Evolutionary conservation across 768 basidiomycete species (phyloP).

Genomic region (Suillus cothurnatus): DNA sequence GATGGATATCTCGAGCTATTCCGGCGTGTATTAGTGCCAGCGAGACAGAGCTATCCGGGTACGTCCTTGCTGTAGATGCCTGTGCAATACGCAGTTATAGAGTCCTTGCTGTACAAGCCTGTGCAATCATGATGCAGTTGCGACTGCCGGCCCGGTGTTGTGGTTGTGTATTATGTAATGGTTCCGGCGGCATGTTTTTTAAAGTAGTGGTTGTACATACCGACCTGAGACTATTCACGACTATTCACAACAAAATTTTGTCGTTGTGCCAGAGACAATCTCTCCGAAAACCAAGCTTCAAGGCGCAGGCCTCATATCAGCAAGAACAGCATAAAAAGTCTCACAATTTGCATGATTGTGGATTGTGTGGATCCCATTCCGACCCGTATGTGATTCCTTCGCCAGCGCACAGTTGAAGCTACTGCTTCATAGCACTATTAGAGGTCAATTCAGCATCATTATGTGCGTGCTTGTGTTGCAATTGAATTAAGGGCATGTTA

Average conservation of each 20-base stretch:
- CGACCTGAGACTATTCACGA: no score
- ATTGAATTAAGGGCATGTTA: neutral
- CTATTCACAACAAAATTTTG: neutral
- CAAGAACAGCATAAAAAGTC: neutral
- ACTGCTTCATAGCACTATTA: neutral
- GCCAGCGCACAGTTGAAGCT: neutral
- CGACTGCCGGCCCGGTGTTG: no score
- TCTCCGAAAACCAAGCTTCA: neutral
- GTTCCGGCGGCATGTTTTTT: neutral
- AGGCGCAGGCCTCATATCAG: neutral
- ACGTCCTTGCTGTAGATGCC: neutral
- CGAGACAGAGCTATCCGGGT: neutral
- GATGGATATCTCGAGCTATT: neutral
- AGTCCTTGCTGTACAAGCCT: neutral
- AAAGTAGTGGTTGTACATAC: no score
- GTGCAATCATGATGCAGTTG: no score
- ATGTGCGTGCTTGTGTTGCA: neutral
- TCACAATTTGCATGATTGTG: neutral
- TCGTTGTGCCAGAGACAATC: neutral
- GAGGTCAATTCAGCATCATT: neutral
- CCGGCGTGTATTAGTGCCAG: neutral
- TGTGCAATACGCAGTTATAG: no score
- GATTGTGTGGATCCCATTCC: neutral
- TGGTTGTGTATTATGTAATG: neutral
- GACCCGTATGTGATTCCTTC: neutral